phyloP scores from a whole-genome alignment of 345 rosid genomes.

The Diplotaxis tenuifolia region DNA sequence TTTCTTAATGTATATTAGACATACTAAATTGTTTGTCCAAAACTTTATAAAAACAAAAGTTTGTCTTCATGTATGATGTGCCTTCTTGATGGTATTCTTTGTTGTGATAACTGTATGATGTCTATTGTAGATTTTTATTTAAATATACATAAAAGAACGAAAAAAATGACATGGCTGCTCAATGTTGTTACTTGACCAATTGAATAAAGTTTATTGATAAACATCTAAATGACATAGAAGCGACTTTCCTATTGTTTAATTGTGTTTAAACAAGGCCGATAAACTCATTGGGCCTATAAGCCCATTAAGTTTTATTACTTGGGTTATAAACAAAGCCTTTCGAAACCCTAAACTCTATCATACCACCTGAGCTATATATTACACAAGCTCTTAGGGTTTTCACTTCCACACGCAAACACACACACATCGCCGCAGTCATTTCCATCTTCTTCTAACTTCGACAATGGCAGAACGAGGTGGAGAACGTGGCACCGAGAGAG shows the following conservation, averaged over 20 bases:
- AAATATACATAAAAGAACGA: neutral
- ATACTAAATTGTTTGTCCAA: neutral
- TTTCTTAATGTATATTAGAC: constrained; percentile 1
- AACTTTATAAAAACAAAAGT: neutral
- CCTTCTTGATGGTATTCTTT: neutral
- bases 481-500: constrained; percentile 19
- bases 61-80: neutral
- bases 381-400: neutral
- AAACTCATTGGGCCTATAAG: neutral
- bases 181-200: neutral
- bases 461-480: constrained; percentile 39
- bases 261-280: neutral
- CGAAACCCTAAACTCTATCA: neutral
- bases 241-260: neutral
- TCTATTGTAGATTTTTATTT: neutral
- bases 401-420: neutral
- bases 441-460: neutral
- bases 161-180: neutral
- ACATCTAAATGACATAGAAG: neutral
- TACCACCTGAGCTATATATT: neutral
- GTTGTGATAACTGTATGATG: neutral
- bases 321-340: neutral
- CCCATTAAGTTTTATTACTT: neutral
- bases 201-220: neutral
- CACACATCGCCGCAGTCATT: neutral